A percentile compares a stretch with the other conserved stretches of the same genome.
These are phyloP conservation scores for Fusarium keratoplasticum DNA, from an alignment of 2,329 filamentous ascomycete species.

Conservation along the genomic window DNA sequence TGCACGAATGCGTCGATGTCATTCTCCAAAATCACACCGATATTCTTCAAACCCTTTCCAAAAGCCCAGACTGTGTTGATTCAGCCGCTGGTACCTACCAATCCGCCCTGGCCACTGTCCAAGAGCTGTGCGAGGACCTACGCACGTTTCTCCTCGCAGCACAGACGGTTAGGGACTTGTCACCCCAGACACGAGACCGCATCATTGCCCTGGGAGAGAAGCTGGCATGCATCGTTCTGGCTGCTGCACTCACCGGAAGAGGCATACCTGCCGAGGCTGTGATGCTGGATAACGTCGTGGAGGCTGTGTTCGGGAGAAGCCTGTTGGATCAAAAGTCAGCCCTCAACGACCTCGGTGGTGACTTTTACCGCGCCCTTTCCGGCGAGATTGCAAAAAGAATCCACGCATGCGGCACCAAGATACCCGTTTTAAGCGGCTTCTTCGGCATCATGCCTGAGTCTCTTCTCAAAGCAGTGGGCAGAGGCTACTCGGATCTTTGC, in stretches of 20 bases:
- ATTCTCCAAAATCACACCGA: background rate
- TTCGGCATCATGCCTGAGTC: slow-evolving; percentile 11
- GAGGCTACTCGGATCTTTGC: slow-evolving; percentile 13
- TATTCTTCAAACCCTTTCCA: background rate
- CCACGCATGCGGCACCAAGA: background rate
- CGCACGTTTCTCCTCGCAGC: background rate
- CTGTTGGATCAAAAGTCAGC: background rate
- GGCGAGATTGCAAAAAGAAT: slow-evolving; percentile 2
- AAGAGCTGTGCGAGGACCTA: background rate
- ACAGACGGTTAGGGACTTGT: background rate
- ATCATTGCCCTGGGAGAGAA: background rate
- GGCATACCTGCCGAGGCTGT: background rate
- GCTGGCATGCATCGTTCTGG: background rate
- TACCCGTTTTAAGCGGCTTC: slow-evolving; percentile 12
- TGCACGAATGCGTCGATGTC: background rate
- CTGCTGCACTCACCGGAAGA: background rate
- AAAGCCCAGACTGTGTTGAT: background rate
- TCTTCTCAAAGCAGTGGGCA: slow-evolving; percentile 6
- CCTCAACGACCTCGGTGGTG: background rate
- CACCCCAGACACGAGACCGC: background rate
- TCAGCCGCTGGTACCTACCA: background rate
- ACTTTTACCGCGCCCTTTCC: slow-evolving; percentile 5
- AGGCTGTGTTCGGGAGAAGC: background rate
- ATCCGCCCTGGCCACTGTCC: background rate
- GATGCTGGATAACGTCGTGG: background rate